Percentiles rank a stretch among this genome's conserved stretches.
These are phyloP conservation scores for Hortaea werneckii DNA, from an alignment of 2,329 filamentous ascomycete species.

Conservation along the genomic window DNA sequence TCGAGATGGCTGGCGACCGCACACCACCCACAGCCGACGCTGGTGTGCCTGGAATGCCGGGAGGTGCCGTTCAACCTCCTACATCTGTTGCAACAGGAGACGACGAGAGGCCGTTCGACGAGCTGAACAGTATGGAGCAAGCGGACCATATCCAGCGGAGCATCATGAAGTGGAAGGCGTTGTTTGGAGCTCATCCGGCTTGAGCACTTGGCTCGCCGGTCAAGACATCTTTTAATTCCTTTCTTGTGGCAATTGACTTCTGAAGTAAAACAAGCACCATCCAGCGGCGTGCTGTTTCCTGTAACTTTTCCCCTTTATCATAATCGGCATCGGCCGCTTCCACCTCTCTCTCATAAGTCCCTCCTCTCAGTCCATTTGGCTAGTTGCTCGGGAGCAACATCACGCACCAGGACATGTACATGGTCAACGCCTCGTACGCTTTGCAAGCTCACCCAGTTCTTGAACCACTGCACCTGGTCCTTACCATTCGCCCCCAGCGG, in stretches of 20 bases:
- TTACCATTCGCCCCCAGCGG: slow-evolving; percentile 24
- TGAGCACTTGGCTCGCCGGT: too few species aligned
- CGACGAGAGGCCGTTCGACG: slow-evolving; percentile 56
- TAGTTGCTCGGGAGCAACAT: slow-evolving; percentile 31
- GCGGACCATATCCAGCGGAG: slow-evolving; percentile 77
- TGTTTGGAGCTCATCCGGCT: not conserved
- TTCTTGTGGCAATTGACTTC: too few species aligned
- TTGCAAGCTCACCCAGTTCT: slow-evolving; percentile 52
- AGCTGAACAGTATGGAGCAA: slow-evolving; percentile 73
- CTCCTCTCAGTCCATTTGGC: slow-evolving; percentile 20
- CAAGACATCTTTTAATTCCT: too few species aligned
- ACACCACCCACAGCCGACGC: slow-evolving; percentile 27
- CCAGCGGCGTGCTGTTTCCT: too few species aligned
- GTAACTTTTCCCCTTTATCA: too few species aligned
- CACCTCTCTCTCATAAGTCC: slow-evolving; percentile 9
- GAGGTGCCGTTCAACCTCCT: slow-evolving; percentile 12
- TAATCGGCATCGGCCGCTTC: not conserved
- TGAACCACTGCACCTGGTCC: slow-evolving; percentile 52
- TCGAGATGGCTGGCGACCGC: slow-evolving; percentile 65
- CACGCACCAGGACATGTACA: slow-evolving; percentile 44
- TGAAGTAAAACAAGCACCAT: too few species aligned
- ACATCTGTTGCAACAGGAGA: not conserved
- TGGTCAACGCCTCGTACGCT: slow-evolving; percentile 50
- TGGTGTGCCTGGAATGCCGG: slow-evolving; percentile 14
- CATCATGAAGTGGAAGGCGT: slow-evolving; percentile 32